Conservation (phyloP, 345 rosid species). For the Eucalyptus sp. region DNA sequence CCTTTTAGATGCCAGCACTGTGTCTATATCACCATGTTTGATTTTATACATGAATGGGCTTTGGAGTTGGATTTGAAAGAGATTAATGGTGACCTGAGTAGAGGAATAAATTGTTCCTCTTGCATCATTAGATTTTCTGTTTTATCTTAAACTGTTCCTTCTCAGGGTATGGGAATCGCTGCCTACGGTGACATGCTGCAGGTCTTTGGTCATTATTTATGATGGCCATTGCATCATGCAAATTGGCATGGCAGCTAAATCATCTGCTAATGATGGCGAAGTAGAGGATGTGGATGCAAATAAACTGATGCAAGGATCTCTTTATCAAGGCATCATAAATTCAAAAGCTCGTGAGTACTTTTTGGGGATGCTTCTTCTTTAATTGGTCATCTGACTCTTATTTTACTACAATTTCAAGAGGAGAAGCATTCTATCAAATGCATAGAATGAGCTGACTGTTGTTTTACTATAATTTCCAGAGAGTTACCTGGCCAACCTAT, state of each 20-base stretch:
- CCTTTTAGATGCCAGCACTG: not conserved
- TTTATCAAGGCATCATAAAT: slow-evolving; percentile 53
- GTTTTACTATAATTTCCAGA: slow-evolving; percentile 26
- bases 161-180: slow-evolving; percentile 83
- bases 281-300: slow-evolving; percentile 35
- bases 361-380: not conserved
- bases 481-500: slow-evolving; percentile 81
- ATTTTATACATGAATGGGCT: not conserved
- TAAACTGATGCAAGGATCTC: slow-evolving; percentile 57
- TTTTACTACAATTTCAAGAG: not conserved
- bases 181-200: slow-evolving; percentile 53
- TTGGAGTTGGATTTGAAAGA: not conserved
- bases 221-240: slow-evolving; percentile 47
- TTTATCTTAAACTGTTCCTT: not conserved
- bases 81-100: not conserved
- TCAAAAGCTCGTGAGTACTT: slow-evolving; percentile 61
- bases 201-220: slow-evolving; percentile 62
- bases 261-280: slow-evolving; percentile 13
- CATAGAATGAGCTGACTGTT: not conserved
- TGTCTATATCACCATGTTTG: not conserved
- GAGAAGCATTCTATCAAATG: not conserved
- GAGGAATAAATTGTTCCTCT: not conserved
- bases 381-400: not conserved
- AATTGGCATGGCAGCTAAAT: slow-evolving; percentile 69
- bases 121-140: not conserved